These are phyloP conservation scores for Apiotrichum akiyoshidainum DNA, from an alignment of 1,284 basidiomycete genomes.

Conservation along the genomic window DNA sequence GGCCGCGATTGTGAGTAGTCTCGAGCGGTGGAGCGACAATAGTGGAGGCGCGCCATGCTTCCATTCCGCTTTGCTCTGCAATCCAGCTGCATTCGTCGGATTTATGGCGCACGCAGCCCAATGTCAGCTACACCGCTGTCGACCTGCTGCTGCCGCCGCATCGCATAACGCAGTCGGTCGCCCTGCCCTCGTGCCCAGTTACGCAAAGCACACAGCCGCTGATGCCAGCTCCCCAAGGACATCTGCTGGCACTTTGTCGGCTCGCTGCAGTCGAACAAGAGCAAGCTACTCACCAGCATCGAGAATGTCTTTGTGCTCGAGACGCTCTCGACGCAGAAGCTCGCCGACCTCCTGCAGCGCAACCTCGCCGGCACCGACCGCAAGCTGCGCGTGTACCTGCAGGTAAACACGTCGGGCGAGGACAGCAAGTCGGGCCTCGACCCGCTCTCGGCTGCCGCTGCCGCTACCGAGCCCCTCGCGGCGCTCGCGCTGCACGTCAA, in stretches of 20 bases:
- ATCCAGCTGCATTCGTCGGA: too few relatives aligned
- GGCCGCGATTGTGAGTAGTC: constrained; percentile 62
- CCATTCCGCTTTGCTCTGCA: too few relatives aligned
- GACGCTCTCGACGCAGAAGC: constrained; percentile 82
- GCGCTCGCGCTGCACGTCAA: constrained; percentile 71
- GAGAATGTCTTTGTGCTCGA: constrained; percentile 87
- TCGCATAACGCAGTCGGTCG: too few relatives aligned
- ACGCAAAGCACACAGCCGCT: not conserved
- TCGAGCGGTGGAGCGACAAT: too few relatives aligned
- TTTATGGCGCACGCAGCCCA: too few relatives aligned
- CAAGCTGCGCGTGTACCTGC: constrained; percentile 72
- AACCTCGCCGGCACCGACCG: constrained; percentile 57
- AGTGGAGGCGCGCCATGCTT: too few relatives aligned
- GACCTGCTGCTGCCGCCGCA: too few relatives aligned
- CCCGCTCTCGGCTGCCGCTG: constrained; percentile 54
- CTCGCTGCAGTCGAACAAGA: constrained; percentile 90
- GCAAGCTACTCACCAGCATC: constrained; percentile 80
- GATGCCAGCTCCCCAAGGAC: constrained; percentile 66
- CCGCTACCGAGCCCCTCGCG: constrained; percentile 55
- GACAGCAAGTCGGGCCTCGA: constrained; percentile 80
- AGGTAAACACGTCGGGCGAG: constrained; percentile 93
- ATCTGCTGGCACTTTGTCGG: constrained; percentile 98
- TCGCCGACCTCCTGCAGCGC: constrained; percentile 79
- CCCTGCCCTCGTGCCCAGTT: too few relatives aligned
- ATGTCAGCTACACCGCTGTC: too few relatives aligned